Percentiles rank a stretch among this genome's conserved stretches.
Conservation (phyloP, 2,329 filamentous ascomycete species). For the Elsinoe batatas region DNA sequence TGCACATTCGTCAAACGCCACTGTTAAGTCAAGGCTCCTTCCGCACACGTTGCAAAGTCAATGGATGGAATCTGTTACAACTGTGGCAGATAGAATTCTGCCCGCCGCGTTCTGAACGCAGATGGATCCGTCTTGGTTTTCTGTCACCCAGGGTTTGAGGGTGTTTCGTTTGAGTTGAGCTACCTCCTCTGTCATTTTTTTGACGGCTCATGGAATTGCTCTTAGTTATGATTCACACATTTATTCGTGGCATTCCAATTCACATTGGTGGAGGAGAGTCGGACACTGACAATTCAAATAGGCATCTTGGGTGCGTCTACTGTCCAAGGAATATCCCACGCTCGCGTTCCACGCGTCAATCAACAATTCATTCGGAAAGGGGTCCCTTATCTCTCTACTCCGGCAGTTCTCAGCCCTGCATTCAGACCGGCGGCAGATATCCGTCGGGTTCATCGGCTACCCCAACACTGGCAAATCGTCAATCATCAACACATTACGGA, state of each 20-base stretch:
- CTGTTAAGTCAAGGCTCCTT: slow-evolving; percentile 86
- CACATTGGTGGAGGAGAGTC: not conserved
- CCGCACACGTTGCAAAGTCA: slow-evolving; percentile 46
- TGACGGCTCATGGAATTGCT: slow-evolving; percentile 64
- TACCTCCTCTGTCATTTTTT: slow-evolving; percentile 51
- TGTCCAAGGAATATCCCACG: slow-evolving; percentile 88
- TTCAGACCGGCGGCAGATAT: slow-evolving; percentile 85
- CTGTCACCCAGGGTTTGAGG: slow-evolving; percentile 61
- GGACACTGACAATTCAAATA: slow-evolving; percentile 34
- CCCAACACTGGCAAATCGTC: slow-evolving; percentile 94
- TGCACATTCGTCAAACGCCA: slow-evolving; percentile 40
- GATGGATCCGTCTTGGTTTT: slow-evolving; percentile 82
- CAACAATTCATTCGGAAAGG: slow-evolving; percentile 94
- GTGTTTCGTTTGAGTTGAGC: slow-evolving; percentile 98
- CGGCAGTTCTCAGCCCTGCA: slow-evolving; percentile 89
- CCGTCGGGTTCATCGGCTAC: slow-evolving; percentile 78
- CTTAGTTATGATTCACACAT: slow-evolving; percentile 99
- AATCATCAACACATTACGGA: slow-evolving; percentile 91
- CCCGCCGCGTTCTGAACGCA: slow-evolving; percentile 58
- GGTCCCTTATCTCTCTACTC: slow-evolving; percentile 81
- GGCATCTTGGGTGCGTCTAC: slow-evolving; percentile 83
- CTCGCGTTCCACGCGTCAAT: slow-evolving; percentile 91
- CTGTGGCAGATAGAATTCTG: slow-evolving; percentile 86
- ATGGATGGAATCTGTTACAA: slow-evolving; percentile 96
- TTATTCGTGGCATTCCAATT: slow-evolving; percentile 18